A percentile compares a stretch with the other conserved stretches of the same genome.
Conservation (phyloP, 768 basidiomycete species). For the Termitomyces sp. region DNA sequence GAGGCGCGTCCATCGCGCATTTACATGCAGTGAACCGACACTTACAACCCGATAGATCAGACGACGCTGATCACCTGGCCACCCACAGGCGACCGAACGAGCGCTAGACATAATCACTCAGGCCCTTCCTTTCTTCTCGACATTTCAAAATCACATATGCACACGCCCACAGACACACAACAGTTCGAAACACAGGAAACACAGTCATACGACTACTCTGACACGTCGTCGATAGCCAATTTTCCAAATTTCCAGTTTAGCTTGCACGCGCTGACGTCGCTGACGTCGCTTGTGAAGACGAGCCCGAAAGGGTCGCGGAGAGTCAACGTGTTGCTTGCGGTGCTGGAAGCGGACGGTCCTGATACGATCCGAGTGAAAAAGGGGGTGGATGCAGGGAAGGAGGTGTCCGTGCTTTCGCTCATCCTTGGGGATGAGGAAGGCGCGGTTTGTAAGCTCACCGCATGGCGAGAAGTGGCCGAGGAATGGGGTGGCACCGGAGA, state of each 20-base stretch:
- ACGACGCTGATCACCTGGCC: slow-evolving; percentile 56
- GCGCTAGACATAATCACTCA: slow-evolving; percentile 9
- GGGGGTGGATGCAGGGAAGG: slow-evolving; percentile 63
- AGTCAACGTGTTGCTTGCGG: slow-evolving; percentile 55
- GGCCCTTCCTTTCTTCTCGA: slow-evolving; percentile 25
- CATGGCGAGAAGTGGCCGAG: slow-evolving; percentile 75
- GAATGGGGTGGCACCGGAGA: slow-evolving; percentile 52
- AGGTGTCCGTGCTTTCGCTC: slow-evolving; percentile 62
- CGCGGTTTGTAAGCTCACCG: slow-evolving; percentile 62
- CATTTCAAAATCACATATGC: slow-evolving; percentile 15
- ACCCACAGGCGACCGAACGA: slow-evolving; percentile 29
- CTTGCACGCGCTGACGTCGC: slow-evolving; percentile 49
- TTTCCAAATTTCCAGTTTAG: slow-evolving; percentile 76
- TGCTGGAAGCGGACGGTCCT: slow-evolving; percentile 74
- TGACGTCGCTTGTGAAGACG: slow-evolving; percentile 31
- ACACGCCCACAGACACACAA: slow-evolving; percentile 10
- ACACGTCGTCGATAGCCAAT: slow-evolving; percentile 62
- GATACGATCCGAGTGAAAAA: slow-evolving; percentile 62
- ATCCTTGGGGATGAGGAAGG: slow-evolving; percentile 72
- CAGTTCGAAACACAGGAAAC: slow-evolving; percentile 35
- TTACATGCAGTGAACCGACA: not conserved
- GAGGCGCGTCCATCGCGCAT: not conserved
- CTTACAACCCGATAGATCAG: slow-evolving; percentile 26
- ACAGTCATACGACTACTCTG: slow-evolving; percentile 50
- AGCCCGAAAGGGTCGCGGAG: slow-evolving; percentile 38